phyloP scores from a whole-genome alignment of 495 filamentous ascomycete genomes.

The Chaetomium fimeti region DNA sequence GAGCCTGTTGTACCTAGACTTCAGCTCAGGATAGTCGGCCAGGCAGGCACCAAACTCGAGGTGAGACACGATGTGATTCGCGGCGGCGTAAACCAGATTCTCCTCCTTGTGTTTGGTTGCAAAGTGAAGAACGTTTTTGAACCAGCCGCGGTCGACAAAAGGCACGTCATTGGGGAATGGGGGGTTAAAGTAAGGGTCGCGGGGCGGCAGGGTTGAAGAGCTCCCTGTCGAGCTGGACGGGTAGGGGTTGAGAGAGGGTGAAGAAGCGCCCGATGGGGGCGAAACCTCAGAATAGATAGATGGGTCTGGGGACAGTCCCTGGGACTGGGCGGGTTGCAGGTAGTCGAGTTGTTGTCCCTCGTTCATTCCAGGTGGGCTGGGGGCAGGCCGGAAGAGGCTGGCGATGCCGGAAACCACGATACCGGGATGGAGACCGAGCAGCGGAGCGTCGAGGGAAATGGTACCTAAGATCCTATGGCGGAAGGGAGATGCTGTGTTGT shows the following conservation, averaged over 20 bases:
- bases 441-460: slow-evolving; percentile 82
- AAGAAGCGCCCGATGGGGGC: slow-evolving; percentile 30
- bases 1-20: slow-evolving; percentile 64
- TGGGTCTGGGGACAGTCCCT: slow-evolving; percentile 33
- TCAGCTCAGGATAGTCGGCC: slow-evolving; percentile 70
- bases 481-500: slow-evolving; percentile 38
- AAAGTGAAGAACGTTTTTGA: slow-evolving; percentile 70
- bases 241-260: slow-evolving; percentile 24
- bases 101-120: slow-evolving; percentile 70
- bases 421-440: slow-evolving; percentile 86
- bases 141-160: slow-evolving; percentile 61
- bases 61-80: slow-evolving; percentile 72
- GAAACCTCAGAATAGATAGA: slow-evolving; percentile 41
- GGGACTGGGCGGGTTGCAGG: slow-evolving; percentile 8
- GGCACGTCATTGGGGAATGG: slow-evolving; percentile 69
- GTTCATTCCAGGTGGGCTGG: slow-evolving; percentile 37
- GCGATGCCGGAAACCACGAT: slow-evolving; percentile 75
- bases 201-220: slow-evolving; percentile 1
- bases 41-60: slow-evolving; percentile 79
- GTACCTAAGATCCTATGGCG: slow-evolving; percentile 80
- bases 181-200: slow-evolving; percentile 69
- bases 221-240: slow-evolving; percentile 25
- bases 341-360: slow-evolving; percentile 4
- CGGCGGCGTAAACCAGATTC: slow-evolving; percentile 65
- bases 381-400: slow-evolving; percentile 67